Evolutionary conservation across 2,329 filamentous ascomycete genomes (phyloP).

Genomic region (Fusarium aywerte): DNA sequence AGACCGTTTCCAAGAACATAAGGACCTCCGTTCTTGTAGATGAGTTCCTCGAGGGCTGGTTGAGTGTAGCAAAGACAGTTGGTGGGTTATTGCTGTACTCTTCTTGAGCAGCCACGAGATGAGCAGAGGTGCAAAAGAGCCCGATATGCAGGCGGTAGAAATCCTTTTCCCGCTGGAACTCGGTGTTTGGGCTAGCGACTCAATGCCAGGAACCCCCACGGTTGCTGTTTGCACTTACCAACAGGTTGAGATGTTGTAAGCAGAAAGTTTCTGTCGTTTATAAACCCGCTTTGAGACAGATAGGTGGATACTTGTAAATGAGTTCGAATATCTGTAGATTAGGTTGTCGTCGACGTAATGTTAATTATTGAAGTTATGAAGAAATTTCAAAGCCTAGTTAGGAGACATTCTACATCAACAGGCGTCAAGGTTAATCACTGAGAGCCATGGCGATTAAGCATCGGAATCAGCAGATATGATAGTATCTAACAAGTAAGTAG

Average conservation of each 20-base stretch:
- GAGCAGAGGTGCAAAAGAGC: conserved; percentile 72
- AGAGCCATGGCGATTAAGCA: no score
- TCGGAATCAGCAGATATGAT: neutral
- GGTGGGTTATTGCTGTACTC: conserved; percentile 71
- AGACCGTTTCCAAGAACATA: conserved; percentile 72
- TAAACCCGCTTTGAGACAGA: neutral
- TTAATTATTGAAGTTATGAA: no score
- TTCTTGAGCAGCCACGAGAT: conserved; percentile 72
- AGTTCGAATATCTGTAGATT: no score
- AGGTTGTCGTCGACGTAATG: no score
- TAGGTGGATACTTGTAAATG: neutral
- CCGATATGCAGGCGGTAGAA: conserved; percentile 72
- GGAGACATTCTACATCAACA: no score
- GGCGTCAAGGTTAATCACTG: neutral
- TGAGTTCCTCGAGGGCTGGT: conserved; percentile 70
- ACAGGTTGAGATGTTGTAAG: neutral
- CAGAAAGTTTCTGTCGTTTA: neutral
- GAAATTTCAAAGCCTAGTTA: no score
- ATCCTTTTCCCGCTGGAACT: conserved; percentile 66
- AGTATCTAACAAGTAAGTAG: neutral
- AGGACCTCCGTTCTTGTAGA: conserved; percentile 57
- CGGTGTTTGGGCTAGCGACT: conserved; percentile 27
- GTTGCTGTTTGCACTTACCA: no score
- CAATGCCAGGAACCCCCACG: conserved; percentile 46
- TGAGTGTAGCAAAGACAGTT: conserved; percentile 72